Conservation (phyloP, 257 asterid species). For the Solanum sitiens region DNA sequence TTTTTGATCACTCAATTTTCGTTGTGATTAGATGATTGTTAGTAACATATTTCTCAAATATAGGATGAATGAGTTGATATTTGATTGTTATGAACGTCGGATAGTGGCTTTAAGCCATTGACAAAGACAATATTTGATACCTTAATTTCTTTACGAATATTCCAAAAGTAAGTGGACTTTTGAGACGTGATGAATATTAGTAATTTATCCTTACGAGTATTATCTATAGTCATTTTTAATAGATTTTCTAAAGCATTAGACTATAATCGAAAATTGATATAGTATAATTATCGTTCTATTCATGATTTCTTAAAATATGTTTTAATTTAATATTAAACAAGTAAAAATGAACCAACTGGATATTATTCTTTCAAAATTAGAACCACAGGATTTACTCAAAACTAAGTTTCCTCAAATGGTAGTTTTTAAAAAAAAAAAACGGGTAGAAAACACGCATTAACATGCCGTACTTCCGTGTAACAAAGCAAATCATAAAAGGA, state of each 20-base stretch:
- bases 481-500: background rate
- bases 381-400: background rate
- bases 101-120: background rate
- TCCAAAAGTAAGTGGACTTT: too few relatives aligned
- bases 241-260: too few relatives aligned
- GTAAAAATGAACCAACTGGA: fast-evolving
- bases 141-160: background rate
- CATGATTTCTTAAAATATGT: too few relatives aligned
- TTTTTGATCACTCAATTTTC: too few relatives aligned
- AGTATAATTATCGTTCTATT: background rate
- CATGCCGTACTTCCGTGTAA: background rate
- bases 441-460: background rate
- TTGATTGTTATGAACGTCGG: too few relatives aligned
- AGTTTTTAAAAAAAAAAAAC: background rate
- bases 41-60: too few relatives aligned
- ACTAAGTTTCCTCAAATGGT: background rate
- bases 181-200: too few relatives aligned
- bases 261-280: too few relatives aligned
- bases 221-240: too few relatives aligned
- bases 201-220: too few relatives aligned
- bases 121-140: background rate
- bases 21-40: fast-evolving
- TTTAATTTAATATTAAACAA: too few relatives aligned
- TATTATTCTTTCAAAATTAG: background rate
- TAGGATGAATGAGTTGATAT: too few relatives aligned